phyloP scores from a whole-genome alignment of 2,329 filamentous ascomycete species.

The Fusarium longipes region DNA sequence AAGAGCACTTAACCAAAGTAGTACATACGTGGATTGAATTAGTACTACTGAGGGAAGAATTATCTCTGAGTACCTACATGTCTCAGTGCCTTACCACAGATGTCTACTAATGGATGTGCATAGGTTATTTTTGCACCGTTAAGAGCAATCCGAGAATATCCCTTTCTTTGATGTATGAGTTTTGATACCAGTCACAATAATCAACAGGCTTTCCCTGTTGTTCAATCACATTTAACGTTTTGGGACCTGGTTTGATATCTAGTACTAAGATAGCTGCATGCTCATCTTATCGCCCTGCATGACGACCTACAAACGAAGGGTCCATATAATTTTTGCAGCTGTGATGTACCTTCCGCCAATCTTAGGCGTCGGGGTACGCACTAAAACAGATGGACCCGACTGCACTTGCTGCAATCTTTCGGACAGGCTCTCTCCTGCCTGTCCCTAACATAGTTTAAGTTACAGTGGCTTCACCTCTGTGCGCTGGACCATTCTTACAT shows the following conservation, averaged over 20 bases:
- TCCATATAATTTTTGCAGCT: no score
- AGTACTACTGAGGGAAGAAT: no score
- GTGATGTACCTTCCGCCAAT: constrained; percentile 26
- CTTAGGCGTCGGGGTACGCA: constrained; percentile 21
- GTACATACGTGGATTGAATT: no score
- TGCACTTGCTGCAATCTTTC: constrained; percentile 29
- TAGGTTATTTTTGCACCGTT: neutral
- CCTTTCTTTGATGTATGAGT: neutral
- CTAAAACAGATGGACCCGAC: constrained; percentile 5
- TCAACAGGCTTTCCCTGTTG: neutral
- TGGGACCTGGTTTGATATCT: neutral
- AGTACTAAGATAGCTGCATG: neutral
- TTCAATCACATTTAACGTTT: neutral
- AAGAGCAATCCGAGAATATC: neutral
- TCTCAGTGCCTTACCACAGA: no score
- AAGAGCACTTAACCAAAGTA: neutral
- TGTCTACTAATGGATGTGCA: neutral
- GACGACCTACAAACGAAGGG: no score
- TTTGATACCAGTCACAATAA: neutral
- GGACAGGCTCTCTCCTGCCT: constrained; percentile 14
- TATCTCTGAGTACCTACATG: no score
- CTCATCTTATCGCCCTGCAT: constrained; percentile 42
- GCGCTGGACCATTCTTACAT: constrained; percentile 13
- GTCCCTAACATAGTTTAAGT: constrained; percentile 20
- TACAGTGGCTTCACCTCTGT: constrained; percentile 25